Base-by-base conservation (phyloP, 148 eudicot genomes). In the Camellia japonica region DNA sequence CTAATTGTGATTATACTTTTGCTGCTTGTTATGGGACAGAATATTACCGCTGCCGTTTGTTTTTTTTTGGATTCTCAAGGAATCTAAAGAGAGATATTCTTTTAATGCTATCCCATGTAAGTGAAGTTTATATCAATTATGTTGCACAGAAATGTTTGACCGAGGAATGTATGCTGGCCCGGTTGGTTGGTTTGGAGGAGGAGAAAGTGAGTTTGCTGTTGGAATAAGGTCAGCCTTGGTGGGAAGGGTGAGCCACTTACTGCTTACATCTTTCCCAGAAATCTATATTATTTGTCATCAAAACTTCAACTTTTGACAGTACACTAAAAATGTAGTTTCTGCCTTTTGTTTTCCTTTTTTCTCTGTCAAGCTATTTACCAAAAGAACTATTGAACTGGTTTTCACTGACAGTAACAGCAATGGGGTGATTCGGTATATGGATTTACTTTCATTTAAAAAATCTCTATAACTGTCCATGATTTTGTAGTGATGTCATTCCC, bases 161-260 rank as follows among this genome's bases (percentile, higher is more conserved):
- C 86, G 99, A 84, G 99, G 99, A 83, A 90, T 95, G 97, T 95
- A 95, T 87, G 98, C 99, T 70, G 99, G 98, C 60, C 98, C 98
- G 62, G 91, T 95, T 83, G 99, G 99, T 66, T 95, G 97, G 95
- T 93, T 95, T 86, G 99, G 98, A 81, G 99, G 98, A 76, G 97
- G 89, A 60, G 97, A 92, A 82, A 88, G 98, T 65, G 99, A 95
- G 84, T 95, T 95, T 86, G 97, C 98, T 3, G 98, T 95, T 80
- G 99, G 99, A 70, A 95, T 95, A 77, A 89, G 99, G 77, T 95
- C 99, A 80, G 97, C 99, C 75, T 90, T 95, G 80, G 97, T 93
- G 55, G 87, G 87, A 68, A 87, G 86, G 91, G 97, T 92, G 67
- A 86, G 84, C 59, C 74, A 54, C 75, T 81, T 55, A 56, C 43